Evolutionary conservation across 495 filamentous ascomycete genomes (phyloP), one percentile per base, ranked within the genome.

Genomic region (Glutinoglossum americanum): DNA sequence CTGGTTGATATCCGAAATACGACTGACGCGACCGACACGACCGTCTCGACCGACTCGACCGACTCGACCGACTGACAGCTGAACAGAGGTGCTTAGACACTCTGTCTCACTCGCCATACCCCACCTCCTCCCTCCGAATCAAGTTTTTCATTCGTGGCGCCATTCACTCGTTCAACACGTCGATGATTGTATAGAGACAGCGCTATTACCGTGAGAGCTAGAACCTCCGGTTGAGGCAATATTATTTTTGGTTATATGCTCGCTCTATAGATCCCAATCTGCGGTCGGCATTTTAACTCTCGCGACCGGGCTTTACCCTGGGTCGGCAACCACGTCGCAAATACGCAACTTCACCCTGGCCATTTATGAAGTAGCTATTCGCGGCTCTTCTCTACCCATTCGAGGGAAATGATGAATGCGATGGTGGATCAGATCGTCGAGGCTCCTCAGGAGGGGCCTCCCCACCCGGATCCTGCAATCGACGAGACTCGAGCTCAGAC

Each of bases 341-440:
- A 27, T 17, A 30, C 21, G 8, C 8, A 27, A 53, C 25, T 17
- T 32, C 25, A 53, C 1, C 15, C 19, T 17, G 9, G 49, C 49
- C 49, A 19, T 30, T 53, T 19, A 30, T 27, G 49, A 9, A 23
- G 23, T 10, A 8, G 7, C 25, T n/a, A 1, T n/a, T 41, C 28
- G 13, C 30, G n/a, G 21, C 30, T 19, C 23, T 47, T 56, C 28
- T 19, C 35, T 5, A 41, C 13, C 3, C 15, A 47, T 57, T 3
- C n/a, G 26, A 48, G 21, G 21, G 41, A 48, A 21, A 58, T 53
- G 21, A n/a, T 35, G 25, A 28, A 51, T 53, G 23, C 27, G 23
- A 58, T 49, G 9, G 39, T 33, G 19, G 44, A 58, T 47, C 56
- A 21, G 17, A 49, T 58, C 13, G 44, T 53, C 44, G 56, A 49